phyloP scores from a whole-genome alignment of 495 filamentous ascomycete genomes.

The Apiosordaria backusii region DNA sequence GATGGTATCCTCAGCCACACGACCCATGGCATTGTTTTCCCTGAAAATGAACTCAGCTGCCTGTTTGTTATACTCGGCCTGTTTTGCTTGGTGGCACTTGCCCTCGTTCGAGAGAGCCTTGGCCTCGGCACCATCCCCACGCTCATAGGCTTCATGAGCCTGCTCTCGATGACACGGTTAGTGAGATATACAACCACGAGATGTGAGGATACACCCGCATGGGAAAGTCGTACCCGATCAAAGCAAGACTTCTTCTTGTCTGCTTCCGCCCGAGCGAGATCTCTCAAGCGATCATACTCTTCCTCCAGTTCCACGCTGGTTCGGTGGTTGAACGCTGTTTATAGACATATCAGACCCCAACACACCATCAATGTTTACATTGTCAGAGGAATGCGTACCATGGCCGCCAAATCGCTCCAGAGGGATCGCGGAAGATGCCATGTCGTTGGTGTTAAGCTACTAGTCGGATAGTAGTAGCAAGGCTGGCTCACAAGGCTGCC shows the following conservation, averaged over 20 bases:
- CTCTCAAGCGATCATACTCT: conserved; percentile 90
- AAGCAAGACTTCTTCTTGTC: conserved; percentile 72
- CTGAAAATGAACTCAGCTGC: conserved; percentile 93
- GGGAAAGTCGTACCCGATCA: conserved; percentile 54
- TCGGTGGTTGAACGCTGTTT: conserved; percentile 76
- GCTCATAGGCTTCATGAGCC: conserved; percentile 75
- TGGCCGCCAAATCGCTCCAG: conserved; percentile 60
- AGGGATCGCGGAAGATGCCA: conserved; percentile 55
- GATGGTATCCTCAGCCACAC: conserved; percentile 75
- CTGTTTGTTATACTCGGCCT: conserved; percentile 80
- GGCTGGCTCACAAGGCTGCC: background rate
- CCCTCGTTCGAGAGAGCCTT: conserved; percentile 79
- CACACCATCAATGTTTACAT: conserved; percentile 3
- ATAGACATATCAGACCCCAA: background rate
- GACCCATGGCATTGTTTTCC: conserved; percentile 74
- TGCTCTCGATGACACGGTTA: conserved; percentile 25
- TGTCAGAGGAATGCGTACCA: conserved; percentile 39
- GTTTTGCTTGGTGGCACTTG: conserved; percentile 72
- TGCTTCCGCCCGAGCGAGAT: conserved; percentile 74
- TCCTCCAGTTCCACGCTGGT: conserved; percentile 63
- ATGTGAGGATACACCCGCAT: conserved; percentile 3
- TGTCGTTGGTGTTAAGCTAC: conserved; percentile 6
- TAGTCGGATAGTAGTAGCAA: background rate
- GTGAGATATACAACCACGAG: conserved; percentile 7
- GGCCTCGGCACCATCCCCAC: conserved; percentile 73